A percentile compares a stretch with the other conserved stretches of the same genome.
Conservation (phyloP, 768 basidiomycete species). For the Psilocybe subaeruginosa region DNA sequence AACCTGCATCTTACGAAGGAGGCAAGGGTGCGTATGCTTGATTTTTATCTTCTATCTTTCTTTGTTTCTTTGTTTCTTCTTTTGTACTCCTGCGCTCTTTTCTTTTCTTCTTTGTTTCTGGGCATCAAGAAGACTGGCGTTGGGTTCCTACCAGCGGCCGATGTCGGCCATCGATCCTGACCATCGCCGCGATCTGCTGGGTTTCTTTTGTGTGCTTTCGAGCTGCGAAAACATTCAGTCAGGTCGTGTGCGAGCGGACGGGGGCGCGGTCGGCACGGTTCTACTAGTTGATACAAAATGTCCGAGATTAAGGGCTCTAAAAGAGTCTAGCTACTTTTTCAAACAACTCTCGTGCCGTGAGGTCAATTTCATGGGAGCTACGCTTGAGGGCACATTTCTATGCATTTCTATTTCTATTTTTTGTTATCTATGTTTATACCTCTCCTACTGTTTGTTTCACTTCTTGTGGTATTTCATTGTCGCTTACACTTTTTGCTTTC, state of each 20-base stretch:
- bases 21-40: constrained; percentile 55
- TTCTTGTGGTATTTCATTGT: constrained; percentile 7
- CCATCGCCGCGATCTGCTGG: constrained; percentile 15
- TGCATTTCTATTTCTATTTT: constrained; percentile 15
- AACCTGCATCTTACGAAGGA: constrained; percentile 53
- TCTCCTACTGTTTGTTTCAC: background rate
- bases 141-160: constrained; percentile 70
- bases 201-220: constrained; percentile 14
- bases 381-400: constrained; percentile 75
- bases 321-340: constrained; percentile 38
- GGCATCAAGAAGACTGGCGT: constrained; percentile 95
- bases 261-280: constrained; percentile 28
- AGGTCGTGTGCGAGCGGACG: constrained; percentile 18
- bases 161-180: constrained; percentile 18
- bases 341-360: constrained; percentile 87
- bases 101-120: constrained; percentile 30
- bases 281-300: constrained; percentile 92
- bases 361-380: constrained; percentile 85
- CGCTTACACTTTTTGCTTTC: constrained; percentile 11
- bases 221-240: background rate
- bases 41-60: constrained; percentile 12
- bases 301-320: constrained; percentile 65
- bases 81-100: constrained; percentile 4
- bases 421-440: background rate
- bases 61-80: constrained; percentile 12